phyloP scores from a whole-genome alignment of 352 stramenopile species.

The Globisporangium acanthophoron region DNA sequence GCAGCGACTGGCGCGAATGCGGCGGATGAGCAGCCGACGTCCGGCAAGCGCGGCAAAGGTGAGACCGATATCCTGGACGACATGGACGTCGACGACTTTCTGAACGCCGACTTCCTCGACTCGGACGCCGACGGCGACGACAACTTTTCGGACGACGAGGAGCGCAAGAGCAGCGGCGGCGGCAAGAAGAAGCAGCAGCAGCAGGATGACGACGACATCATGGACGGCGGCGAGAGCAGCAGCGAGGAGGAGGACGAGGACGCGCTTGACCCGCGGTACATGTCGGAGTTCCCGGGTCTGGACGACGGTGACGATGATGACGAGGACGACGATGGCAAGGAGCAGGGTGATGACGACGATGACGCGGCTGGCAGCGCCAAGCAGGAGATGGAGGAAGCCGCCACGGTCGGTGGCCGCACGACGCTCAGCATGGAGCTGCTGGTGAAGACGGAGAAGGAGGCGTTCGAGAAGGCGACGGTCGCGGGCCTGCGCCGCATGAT shows the following conservation, averaged over 20 bases:
- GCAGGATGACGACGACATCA: slow-evolving; percentile 35
- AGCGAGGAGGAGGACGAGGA: slow-evolving; percentile 83
- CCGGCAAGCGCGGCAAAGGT: slow-evolving; percentile 52
- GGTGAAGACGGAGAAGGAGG: slow-evolving; percentile 81
- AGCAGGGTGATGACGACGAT: slow-evolving; percentile 10
- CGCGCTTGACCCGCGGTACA: slow-evolving; percentile 73
- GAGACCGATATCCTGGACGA: slow-evolving; percentile 82
- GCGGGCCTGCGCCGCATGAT: slow-evolving; percentile 89
- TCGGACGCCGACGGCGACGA: slow-evolving; percentile 35
- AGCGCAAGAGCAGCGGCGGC: slow-evolving; percentile 15
- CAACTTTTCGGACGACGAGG: slow-evolving; percentile 18
- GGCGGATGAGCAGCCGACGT: background rate
- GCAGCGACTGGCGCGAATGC: slow-evolving; percentile 11
- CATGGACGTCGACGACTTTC: slow-evolving; percentile 85
- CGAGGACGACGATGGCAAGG: slow-evolving; percentile 22
- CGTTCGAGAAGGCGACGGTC: slow-evolving; percentile 86
- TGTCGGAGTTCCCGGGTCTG: slow-evolving; percentile 34
- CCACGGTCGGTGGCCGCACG: slow-evolving; percentile 32
- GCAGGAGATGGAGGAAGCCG: slow-evolving; percentile 16
- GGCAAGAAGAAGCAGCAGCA: slow-evolving; percentile 4
- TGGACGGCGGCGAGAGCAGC: slow-evolving; percentile 46
- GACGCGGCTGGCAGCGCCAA: slow-evolving; percentile 7
- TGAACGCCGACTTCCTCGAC: slow-evolving; percentile 79
- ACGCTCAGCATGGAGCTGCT: slow-evolving; percentile 77
- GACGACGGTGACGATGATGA: slow-evolving; percentile 29